Conservation (phyloP, 1,284 basidiomycete genomes). For the Inonotus hispidus region DNA sequence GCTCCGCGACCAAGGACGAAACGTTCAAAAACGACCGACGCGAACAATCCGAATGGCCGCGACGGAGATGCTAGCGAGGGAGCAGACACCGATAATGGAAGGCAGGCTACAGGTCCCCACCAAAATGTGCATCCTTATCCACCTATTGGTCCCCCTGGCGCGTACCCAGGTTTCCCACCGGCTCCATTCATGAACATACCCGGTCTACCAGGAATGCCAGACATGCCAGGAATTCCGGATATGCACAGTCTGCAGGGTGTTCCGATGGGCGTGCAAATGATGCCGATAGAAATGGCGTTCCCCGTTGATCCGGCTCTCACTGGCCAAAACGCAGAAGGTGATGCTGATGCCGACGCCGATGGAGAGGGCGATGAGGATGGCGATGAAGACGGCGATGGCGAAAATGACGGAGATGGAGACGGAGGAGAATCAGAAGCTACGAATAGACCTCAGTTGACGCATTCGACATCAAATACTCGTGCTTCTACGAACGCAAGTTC, state of each 20-base stretch:
- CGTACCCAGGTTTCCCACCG: background rate
- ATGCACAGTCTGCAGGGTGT: background rate
- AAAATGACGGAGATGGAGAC: background rate
- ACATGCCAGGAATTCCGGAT: background rate
- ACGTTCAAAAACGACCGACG: background rate
- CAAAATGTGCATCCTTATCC: background rate
- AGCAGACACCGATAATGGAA: background rate
- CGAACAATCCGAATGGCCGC: too few relatives aligned
- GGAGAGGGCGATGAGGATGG: background rate
- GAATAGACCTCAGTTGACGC: conserved; percentile 7
- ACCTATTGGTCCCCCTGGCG: background rate
- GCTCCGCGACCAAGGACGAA: background rate
- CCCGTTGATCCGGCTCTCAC: conserved; percentile 12
- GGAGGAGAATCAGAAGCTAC: background rate
- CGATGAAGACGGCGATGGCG: background rate
- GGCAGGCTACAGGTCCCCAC: background rate
- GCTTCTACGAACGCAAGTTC: background rate
- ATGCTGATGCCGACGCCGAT: background rate
- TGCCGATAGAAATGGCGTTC: conserved; percentile 8
- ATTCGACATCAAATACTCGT: conserved; percentile 12
- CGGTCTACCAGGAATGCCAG: background rate
- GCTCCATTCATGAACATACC: conserved; percentile 5
- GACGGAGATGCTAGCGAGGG: background rate
- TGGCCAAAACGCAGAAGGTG: background rate
- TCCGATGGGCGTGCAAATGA: conserved; percentile 7